These are phyloP conservation scores for Niveomyces coronatus DNA, from an alignment of 2,329 filamentous ascomycete genomes.

Conservation along the genomic window DNA sequence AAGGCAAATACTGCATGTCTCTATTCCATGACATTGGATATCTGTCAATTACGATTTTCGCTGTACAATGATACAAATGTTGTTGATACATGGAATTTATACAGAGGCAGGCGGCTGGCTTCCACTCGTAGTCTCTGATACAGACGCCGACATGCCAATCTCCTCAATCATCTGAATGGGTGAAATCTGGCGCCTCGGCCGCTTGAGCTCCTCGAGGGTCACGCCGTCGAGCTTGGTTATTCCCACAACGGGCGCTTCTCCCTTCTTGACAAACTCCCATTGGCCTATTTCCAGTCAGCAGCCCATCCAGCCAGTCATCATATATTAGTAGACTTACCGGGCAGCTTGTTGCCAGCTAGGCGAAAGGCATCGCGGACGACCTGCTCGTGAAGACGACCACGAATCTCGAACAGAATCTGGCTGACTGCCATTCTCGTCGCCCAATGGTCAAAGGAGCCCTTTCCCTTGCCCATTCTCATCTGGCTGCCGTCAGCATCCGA, in stretches of 20 bases:
- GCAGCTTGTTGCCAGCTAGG: conserved; percentile 88
- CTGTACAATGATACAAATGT: conserved; percentile 10
- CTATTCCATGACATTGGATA: background rate
- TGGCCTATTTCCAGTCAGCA: conserved; percentile 40
- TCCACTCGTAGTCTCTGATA: conserved; percentile 22
- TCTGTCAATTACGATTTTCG: background rate
- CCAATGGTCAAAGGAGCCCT: conserved; percentile 96
- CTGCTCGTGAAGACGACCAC: conserved; percentile 88
- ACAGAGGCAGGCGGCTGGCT: conserved; percentile 24
- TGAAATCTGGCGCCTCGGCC: conserved; percentile 59
- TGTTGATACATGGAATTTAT: conserved; percentile 14
- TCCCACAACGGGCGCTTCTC: conserved; percentile 80
- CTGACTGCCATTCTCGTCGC: conserved; percentile 81
- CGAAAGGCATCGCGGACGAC: conserved; percentile 89
- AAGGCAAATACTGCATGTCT: no score
- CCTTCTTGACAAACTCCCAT: conserved; percentile 92
- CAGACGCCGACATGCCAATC: conserved; percentile 16
- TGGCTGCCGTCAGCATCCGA: conserved; percentile 19
- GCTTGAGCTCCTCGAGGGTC: conserved; percentile 74
- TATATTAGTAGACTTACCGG: conserved; percentile 47
- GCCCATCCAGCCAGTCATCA: background rate
- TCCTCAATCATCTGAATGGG: conserved; percentile 27
- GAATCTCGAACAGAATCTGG: conserved; percentile 85
- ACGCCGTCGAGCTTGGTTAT: conserved; percentile 83
- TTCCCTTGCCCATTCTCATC: conserved; percentile 98